Evolutionary conservation across 352 stramenopile genomes (phyloP).

Genomic region (Globisporangium nodosum): DNA sequence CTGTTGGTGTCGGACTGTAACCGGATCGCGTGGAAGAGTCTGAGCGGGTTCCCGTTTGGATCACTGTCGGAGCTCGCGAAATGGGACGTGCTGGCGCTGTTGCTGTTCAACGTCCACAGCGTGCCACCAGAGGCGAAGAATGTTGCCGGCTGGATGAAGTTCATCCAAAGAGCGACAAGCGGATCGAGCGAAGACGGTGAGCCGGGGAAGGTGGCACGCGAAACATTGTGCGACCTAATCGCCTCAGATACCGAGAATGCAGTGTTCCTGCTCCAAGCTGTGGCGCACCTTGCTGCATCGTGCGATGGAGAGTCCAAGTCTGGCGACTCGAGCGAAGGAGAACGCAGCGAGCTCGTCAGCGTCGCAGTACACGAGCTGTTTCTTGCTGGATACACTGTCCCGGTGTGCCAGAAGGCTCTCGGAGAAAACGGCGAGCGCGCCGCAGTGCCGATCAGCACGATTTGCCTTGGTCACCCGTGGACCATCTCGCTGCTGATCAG

Average conservation of each 20-base stretch:
- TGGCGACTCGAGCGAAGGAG: conserved; percentile 1
- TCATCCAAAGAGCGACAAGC: conserved; percentile 36
- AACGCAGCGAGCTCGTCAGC: conserved; percentile 37
- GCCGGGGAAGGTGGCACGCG: conserved; percentile 26
- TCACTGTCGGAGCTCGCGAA: conserved; percentile 69
- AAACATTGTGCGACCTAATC: conserved; percentile 55
- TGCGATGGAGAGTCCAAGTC: neutral
- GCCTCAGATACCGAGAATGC: conserved; percentile 56
- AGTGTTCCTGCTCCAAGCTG: conserved; percentile 64
- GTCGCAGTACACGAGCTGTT: conserved; percentile 67
- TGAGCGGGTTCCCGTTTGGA: conserved; percentile 61
- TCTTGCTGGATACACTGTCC: conserved; percentile 51
- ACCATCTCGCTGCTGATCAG: conserved; percentile 57
- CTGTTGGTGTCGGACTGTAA: conserved; percentile 70
- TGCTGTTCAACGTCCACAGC: conserved; percentile 70
- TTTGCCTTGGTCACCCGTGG: conserved; percentile 56
- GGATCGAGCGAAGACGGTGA: conserved; percentile 21
- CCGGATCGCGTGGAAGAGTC: conserved; percentile 70
- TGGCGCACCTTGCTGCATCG: conserved; percentile 31
- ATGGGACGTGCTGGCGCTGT: conserved; percentile 74
- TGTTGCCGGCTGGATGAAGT: conserved; percentile 52
- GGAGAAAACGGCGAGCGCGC: conserved; percentile 45
- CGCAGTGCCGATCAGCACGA: conserved; percentile 47
- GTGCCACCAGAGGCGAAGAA: conserved; percentile 57
- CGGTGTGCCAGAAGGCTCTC: conserved; percentile 33